Conservation (phyloP, 768 basidiomycete genomes). For the Amanita inopinata region DNA sequence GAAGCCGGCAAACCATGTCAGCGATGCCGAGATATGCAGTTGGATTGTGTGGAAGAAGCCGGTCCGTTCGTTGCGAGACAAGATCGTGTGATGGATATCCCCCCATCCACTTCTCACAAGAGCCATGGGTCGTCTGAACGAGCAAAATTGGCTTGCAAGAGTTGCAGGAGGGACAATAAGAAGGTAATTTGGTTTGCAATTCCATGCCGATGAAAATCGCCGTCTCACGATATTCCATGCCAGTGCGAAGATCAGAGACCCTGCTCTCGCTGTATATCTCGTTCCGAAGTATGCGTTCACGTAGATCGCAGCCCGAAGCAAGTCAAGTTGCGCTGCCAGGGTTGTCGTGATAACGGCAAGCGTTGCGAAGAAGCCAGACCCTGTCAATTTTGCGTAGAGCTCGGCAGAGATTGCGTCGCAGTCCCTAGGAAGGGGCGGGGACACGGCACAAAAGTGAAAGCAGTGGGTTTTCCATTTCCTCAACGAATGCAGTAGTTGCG, state of each 20-base stretch:
- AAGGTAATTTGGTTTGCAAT: constrained; percentile 31
- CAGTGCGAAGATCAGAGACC: constrained; percentile 59
- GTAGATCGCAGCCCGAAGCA: constrained; percentile 47
- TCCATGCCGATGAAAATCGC: constrained; percentile 6
- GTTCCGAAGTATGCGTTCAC: constrained; percentile 47
- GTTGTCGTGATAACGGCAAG: constrained; percentile 44
- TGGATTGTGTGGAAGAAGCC: constrained; percentile 41
- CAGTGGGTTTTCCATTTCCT: constrained; percentile 24
- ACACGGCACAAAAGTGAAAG: constrained; percentile 51
- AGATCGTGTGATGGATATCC: constrained; percentile 16
- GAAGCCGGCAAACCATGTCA: constrained; percentile 39
- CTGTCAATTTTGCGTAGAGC: constrained; percentile 41
- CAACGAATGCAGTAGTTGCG: constrained; percentile 8
- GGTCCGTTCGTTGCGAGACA: constrained; percentile 16
- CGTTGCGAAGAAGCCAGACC: constrained; percentile 53
- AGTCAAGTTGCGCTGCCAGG: constrained; percentile 50
- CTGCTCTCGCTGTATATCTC: constrained; percentile 47
- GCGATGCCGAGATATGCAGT: constrained; percentile 39
- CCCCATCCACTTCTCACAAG: constrained; percentile 18
- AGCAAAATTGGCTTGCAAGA: constrained; percentile 49
- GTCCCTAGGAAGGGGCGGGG: constrained; percentile 45
- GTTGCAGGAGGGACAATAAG: constrained; percentile 56
- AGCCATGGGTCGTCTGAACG: constrained; percentile 30
- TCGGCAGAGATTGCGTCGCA: constrained; percentile 36
- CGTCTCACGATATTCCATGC: constrained; percentile 4